Evolutionary conservation across 1,139 yeast species (phyloP).

Genomic region (Spathaspora sp.): DNA sequence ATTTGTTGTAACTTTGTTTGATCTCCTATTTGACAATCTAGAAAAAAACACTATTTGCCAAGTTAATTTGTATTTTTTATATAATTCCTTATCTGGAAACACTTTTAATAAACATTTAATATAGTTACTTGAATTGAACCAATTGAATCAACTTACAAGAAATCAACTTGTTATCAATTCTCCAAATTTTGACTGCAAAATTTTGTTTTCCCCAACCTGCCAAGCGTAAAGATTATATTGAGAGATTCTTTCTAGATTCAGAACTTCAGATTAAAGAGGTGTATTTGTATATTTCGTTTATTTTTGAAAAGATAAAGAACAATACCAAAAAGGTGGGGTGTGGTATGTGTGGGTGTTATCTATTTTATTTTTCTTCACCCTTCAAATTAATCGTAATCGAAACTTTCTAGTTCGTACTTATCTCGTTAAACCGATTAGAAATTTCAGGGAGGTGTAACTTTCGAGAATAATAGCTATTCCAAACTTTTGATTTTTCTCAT

Average conservation of each 20-base stretch:
- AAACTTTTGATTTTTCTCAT: neutral
- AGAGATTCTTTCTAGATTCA: neutral
- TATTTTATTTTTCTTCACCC: neutral
- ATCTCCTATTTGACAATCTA: neutral
- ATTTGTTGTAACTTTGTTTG: too few species aligned
- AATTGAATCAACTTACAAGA: too few species aligned
- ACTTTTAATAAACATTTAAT: neutral
- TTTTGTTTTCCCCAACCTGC: neutral
- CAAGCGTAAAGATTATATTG: neutral
- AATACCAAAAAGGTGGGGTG: neutral
- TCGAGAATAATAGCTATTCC: too few species aligned
- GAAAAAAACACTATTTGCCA: too few species aligned
- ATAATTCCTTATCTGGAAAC: neutral
- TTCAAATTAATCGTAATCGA: neutral
- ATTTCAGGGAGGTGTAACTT: neutral
- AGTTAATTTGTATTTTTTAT: neutral
- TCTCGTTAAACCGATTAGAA: neutral
- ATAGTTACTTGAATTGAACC: too few species aligned
- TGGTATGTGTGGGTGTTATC: too few species aligned
- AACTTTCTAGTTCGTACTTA: neutral
- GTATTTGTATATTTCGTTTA: neutral
- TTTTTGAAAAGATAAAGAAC: slow-evolving; percentile 1
- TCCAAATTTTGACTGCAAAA: neutral
- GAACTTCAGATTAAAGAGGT: neutral
- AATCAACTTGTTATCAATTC: neutral